Percentiles rank a stretch among this genome's conserved stretches.
These are phyloP conservation scores for Penicillium sp. DNA, from an alignment of 2,329 filamentous ascomycete genomes.

Conservation along the genomic window DNA sequence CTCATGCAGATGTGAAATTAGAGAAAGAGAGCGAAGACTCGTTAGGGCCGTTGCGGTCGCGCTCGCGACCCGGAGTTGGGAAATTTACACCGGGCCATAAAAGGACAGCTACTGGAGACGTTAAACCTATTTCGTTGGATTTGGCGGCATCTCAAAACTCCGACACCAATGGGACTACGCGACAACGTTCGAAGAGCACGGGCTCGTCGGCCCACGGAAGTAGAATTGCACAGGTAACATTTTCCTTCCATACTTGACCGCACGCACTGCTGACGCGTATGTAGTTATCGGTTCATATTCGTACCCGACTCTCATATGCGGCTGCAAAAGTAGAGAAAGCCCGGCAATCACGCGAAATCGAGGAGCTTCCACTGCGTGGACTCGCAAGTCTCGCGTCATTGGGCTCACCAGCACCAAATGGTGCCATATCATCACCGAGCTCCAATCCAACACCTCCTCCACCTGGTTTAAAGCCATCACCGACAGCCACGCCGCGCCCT, in stretches of 20 bases:
- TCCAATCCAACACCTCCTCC: conserved; percentile 11
- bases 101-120: conserved; percentile 68
- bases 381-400: conserved; percentile 11
- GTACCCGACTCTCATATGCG: conserved; percentile 81
- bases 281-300: conserved; percentile 71
- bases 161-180: conserved; percentile 29
- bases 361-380: conserved; percentile 12
- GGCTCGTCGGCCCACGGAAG: conserved; percentile 64
- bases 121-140: conserved; percentile 50
- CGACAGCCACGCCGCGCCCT: conserved; percentile 2
- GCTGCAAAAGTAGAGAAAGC: conserved; percentile 90
- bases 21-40: conserved; percentile 15
- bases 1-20: conserved; percentile 6
- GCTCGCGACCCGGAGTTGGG: conserved; percentile 4
- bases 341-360: conserved; percentile 66
- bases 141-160: conserved; percentile 20
- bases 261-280: conserved; percentile 18
- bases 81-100: conserved; percentile 52
- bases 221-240: conserved; percentile 71
- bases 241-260: not conserved
- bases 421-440: conserved; percentile 49
- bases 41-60: conserved; percentile 7
- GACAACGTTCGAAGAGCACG: conserved; percentile 63
- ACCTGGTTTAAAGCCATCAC: conserved; percentile 8
- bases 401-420: conserved; percentile 59